Conservation (phyloP, 2,329 filamentous ascomycete species). For the Fusarium torreyae region DNA sequence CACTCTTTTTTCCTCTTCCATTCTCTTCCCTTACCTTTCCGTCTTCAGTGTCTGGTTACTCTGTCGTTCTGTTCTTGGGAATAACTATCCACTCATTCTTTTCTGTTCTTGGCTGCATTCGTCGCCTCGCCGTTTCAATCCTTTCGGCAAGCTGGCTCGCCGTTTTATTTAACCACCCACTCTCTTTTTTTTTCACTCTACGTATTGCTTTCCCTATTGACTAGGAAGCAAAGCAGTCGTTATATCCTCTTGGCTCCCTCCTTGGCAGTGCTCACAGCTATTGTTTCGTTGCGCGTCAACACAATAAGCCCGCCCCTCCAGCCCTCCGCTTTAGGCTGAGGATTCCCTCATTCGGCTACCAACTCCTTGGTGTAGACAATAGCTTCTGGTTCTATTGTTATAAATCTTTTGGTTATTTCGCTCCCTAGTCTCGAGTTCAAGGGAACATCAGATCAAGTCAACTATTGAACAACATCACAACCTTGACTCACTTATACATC, state of each 20-base stretch:
- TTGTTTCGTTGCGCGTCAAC: constrained; percentile 12
- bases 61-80: constrained; percentile 18
- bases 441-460: neutral
- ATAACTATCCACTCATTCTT: constrained; percentile 23
- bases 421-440: neutral
- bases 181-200: constrained; percentile 8
- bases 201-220: constrained; percentile 33
- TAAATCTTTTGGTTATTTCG: constrained; percentile 17
- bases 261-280: constrained; percentile 40
- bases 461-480: neutral
- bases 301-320: constrained; percentile 32
- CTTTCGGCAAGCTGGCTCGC: constrained; percentile 52
- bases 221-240: constrained; percentile 10
- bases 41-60: constrained; percentile 47
- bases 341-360: constrained; percentile 25
- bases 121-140: constrained; percentile 52
- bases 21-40: constrained; percentile 17
- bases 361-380: constrained; percentile 33
- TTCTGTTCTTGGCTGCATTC: constrained; percentile 32
- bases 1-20: constrained; percentile 12
- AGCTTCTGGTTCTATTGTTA: constrained; percentile 36
- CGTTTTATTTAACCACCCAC: constrained; percentile 34
- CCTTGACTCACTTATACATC: constrained; percentile 1
- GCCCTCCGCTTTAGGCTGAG: constrained; percentile 33
- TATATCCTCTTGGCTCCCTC: constrained; percentile 34